Percentiles rank a stretch among this genome's conserved stretches.
phyloP scores from a whole-genome alignment of 192 early-diverging fungal genomes.

The Linderina pennispora region DNA sequence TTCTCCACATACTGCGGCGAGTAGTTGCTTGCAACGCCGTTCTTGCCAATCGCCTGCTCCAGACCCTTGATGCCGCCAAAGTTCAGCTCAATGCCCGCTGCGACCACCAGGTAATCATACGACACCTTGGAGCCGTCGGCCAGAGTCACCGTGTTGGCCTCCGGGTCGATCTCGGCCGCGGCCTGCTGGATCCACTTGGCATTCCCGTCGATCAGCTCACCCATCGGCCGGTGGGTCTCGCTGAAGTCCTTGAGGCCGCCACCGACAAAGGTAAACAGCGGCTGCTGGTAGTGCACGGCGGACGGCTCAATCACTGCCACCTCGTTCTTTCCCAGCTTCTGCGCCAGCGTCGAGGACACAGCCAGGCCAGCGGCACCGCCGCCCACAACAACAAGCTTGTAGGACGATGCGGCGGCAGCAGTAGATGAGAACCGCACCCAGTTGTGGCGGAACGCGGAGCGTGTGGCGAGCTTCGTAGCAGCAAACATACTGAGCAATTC shows the following conservation, averaged over 20 bases:
- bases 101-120: constrained; percentile 66
- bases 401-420: constrained; percentile 27
- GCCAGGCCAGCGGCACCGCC: constrained; percentile 47
- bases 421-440: constrained; percentile 31
- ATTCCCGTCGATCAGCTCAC: constrained; percentile 61
- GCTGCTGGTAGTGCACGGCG: constrained; percentile 73
- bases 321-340: constrained; percentile 54
- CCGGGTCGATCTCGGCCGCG: constrained; percentile 64
- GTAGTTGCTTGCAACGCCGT: constrained; percentile 84
- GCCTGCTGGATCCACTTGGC: constrained; percentile 72
- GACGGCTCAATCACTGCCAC: constrained; percentile 77
- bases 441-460: constrained; percentile 6
- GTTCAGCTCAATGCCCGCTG: constrained; percentile 69
- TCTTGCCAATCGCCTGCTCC: constrained; percentile 64
- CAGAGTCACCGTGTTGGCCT: constrained; percentile 58
- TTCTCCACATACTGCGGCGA: constrained; percentile 63
- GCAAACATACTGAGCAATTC: constrained; percentile 13
- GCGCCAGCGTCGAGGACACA: constrained; percentile 64
- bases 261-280: constrained; percentile 87
- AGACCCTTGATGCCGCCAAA: constrained; percentile 76
- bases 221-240: constrained; percentile 62
- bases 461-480: constrained; percentile 18
- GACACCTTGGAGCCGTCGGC: constrained; percentile 57
- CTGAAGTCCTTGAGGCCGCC: constrained; percentile 72
- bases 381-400: constrained; percentile 47